A percentile compares a stretch with the other conserved stretches of the same genome.
Conservation (phyloP, 768 basidiomycete genomes). For the Lactifluus echinatus region DNA sequence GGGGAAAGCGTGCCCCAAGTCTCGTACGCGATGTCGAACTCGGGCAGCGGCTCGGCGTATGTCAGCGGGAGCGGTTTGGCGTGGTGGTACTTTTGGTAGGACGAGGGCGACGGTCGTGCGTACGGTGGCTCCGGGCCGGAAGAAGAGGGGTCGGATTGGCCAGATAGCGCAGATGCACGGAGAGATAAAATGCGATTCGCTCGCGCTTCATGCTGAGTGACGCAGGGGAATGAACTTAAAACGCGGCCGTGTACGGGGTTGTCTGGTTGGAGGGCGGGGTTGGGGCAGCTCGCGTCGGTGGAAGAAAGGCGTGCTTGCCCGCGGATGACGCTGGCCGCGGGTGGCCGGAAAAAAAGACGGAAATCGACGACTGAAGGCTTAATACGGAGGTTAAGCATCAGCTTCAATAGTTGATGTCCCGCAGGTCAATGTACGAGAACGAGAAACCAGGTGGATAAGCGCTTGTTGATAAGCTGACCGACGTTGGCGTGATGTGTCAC, state of each 20-base stretch:
- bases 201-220: constrained; percentile 71
- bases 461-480: too few relatives aligned
- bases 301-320: neutral
- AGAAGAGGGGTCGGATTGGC: constrained; percentile 25
- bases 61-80: constrained; percentile 53
- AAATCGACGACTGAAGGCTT: neutral
- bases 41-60: constrained; percentile 46
- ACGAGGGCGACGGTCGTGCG: constrained; percentile 64
- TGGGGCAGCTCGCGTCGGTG: neutral
- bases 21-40: constrained; percentile 90
- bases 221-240: constrained; percentile 52
- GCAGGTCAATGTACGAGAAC: neutral
- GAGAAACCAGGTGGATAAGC: too few relatives aligned
- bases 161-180: neutral
- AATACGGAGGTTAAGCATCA: neutral
- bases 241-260: neutral
- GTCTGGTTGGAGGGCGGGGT: neutral
- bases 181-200: constrained; percentile 43
- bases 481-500: too few relatives aligned
- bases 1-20: constrained; percentile 91
- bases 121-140: constrained; percentile 79
- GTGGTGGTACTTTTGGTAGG: constrained; percentile 66
- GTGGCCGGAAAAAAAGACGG: neutral
- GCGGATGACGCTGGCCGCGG: neutral
- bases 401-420: neutral